Base-by-base conservation (phyloP, 2,329 filamentous ascomycete species). In the Trichophyton schoenleinii region DNA sequence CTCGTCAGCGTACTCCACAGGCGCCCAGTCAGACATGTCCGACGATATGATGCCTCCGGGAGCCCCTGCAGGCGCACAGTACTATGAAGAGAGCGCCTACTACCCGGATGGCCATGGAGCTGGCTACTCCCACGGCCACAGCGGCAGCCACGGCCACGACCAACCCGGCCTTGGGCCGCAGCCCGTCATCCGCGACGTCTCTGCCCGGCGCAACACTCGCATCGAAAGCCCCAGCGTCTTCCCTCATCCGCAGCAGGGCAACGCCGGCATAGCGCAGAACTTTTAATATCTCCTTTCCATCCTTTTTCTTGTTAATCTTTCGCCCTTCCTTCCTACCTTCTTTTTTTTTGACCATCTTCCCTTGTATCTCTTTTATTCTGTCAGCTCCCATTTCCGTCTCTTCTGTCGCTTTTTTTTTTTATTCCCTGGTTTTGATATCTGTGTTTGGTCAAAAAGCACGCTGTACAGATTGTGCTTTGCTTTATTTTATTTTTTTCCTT, bases 241-340 rank as follows among this genome's bases (percentile, higher is more conserved):
- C 69, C 62, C 62, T 18, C 62, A 63, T 71, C 62, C 62, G 42
- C 62, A 63, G 71, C 91, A 95, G 78, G 85, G 83, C 38, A 95
- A 89, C 69, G 89, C 89, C 44, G 94, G 94, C 63, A 96, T 99
- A 69, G 89, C 94, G 36, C 94, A 97, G 76, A 99, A 99, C 75
- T 99, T 99, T 70, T 97, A 83, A 64, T 36, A 36, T 11, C 6
- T 5, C 34, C 36, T n/a, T 55, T 42, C 60, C 9, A 8, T 36
- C 7, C 9, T 18, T 36, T 36, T 36, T 36, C 34, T 36, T 36
- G 34, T 36, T 36, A 2, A 36, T 9, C 49, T 61, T 25, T 60
- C 57, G 63, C 48, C 55, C 60, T 58, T 44, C 57, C 18, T 60
- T 34, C 28, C 34, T 55, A 15, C 41, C 46, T 36, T 55, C 48